phyloP scores from a whole-genome alignment of 2,329 filamentous ascomycete species.

The Fusarium tjaetaba region DNA sequence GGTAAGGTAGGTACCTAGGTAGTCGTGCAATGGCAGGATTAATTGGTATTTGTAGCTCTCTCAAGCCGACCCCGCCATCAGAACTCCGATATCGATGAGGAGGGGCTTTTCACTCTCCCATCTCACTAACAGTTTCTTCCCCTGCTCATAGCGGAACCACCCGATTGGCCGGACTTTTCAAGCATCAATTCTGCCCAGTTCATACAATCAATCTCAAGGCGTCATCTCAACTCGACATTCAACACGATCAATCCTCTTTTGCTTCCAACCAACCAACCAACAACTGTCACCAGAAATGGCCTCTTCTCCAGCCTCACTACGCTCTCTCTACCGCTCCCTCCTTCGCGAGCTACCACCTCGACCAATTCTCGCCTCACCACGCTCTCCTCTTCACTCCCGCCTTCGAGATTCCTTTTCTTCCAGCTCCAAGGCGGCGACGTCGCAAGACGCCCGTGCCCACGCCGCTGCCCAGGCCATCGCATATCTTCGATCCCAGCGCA shows the following conservation, averaged over 20 bases:
- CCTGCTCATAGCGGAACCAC: conserved; percentile 5
- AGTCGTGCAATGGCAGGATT: neutral
- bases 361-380: conserved; percentile 62
- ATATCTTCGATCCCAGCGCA: conserved; percentile 86
- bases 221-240: neutral
- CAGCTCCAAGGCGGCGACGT: conserved; percentile 65
- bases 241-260: neutral
- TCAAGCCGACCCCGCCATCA: conserved; percentile 27
- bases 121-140: conserved; percentile 25
- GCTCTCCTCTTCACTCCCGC: conserved; percentile 61
- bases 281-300: conserved; percentile 39
- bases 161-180: conserved; percentile 30
- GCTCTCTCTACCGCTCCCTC: conserved; percentile 86
- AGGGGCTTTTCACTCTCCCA: conserved; percentile 28
- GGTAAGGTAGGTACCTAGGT: neutral
- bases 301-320: conserved; percentile 62
- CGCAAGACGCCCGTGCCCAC: conserved; percentile 43
- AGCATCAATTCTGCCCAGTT: conserved; percentile 18
- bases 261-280: neutral
- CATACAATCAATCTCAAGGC: conserved; percentile 1
- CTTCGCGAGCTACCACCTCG: conserved; percentile 88
- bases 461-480: conserved; percentile 78
- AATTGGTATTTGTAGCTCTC: neutral
- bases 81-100: conserved; percentile 25
- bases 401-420: conserved; percentile 45